A percentile compares a stretch with the other conserved stretches of the same genome.
These are phyloP conservation scores for Diaporthe amygdali DNA, from an alignment of 2,329 filamentous ascomycete species.

Conservation along the genomic window DNA sequence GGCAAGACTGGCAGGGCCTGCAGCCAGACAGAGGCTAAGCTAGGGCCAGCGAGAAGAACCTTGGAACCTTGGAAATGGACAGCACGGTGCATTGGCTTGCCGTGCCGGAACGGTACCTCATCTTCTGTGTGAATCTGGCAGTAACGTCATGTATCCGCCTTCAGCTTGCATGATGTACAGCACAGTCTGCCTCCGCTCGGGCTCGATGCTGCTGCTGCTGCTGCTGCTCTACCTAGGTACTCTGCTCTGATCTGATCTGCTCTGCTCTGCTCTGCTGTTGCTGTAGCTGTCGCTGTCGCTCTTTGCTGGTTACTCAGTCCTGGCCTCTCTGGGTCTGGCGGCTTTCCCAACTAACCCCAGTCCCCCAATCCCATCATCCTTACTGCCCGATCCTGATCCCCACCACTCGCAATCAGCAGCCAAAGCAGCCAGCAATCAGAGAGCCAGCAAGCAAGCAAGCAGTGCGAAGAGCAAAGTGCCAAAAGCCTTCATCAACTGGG, in stretches of 20 bases:
- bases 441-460: not conserved
- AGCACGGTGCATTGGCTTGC: slow-evolving; percentile 15
- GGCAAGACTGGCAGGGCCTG: not conserved
- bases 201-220: not conserved
- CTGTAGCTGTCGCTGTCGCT: not conserved
- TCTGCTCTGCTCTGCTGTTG: too few species aligned
- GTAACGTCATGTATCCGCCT: not conserved
- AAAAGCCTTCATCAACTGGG: not conserved
- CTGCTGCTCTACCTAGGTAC: too few species aligned
- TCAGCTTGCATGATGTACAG: not conserved
- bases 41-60: too few species aligned
- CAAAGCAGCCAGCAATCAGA: not conserved
- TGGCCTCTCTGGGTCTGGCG: not conserved
- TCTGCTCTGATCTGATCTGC: too few species aligned
- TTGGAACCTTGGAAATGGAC: not conserved
- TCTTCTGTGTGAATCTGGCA: not conserved
- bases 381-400: not conserved
- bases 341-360: too few species aligned
- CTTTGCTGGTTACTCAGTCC: not conserved
- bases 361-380: not conserved
- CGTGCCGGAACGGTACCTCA: not conserved
- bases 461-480: slow-evolving; percentile 8
- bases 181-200: not conserved
- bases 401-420: not conserved
- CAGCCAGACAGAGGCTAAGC: not conserved